Percentiles rank a stretch among this genome's conserved stretches.
These are phyloP conservation scores for Wickerhamiella infanticola DNA, from an alignment of 1,139 yeast genomes.

Conservation along the genomic window DNA sequence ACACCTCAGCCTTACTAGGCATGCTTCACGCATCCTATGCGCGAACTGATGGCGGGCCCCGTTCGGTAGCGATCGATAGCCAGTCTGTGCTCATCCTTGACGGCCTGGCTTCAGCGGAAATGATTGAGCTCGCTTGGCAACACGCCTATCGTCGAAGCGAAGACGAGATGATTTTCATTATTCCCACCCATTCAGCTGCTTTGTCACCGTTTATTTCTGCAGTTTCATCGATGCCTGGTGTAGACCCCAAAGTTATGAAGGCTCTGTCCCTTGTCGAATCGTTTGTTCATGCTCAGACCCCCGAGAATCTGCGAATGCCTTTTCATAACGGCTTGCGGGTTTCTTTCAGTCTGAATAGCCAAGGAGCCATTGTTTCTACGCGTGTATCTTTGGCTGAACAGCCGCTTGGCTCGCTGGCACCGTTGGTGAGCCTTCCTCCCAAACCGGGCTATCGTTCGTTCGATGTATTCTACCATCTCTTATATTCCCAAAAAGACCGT, in stretches of 20 bases:
- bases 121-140: slow-evolving; percentile 25
- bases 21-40: slow-evolving; percentile 24
- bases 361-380: slow-evolving; percentile 23
- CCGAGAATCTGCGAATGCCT: slow-evolving; percentile 23
- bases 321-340: slow-evolving; percentile 26
- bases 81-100: slow-evolving; percentile 21
- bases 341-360: slow-evolving; percentile 19
- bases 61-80: slow-evolving; percentile 21
- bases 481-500: slow-evolving; percentile 21
- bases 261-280: slow-evolving; percentile 26
- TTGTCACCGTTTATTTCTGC: slow-evolving; percentile 21
- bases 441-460: slow-evolving; percentile 21
- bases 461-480: slow-evolving; percentile 27
- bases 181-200: slow-evolving; percentile 21
- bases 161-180: slow-evolving; percentile 27
- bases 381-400: slow-evolving; percentile 21
- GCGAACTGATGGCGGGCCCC: slow-evolving; percentile 6
- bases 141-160: slow-evolving; percentile 28
- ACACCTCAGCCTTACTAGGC: slow-evolving; percentile 24
- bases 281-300: slow-evolving; percentile 26
- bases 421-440: slow-evolving; percentile 20
- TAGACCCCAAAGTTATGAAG: slow-evolving; percentile 23
- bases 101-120: slow-evolving; percentile 22
- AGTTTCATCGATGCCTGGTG: slow-evolving; percentile 23
- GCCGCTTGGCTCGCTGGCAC: slow-evolving; percentile 22